These are phyloP conservation scores for Silene latifolia DNA, from an alignment of 148 eudicot species.

Conservation along the genomic window DNA sequence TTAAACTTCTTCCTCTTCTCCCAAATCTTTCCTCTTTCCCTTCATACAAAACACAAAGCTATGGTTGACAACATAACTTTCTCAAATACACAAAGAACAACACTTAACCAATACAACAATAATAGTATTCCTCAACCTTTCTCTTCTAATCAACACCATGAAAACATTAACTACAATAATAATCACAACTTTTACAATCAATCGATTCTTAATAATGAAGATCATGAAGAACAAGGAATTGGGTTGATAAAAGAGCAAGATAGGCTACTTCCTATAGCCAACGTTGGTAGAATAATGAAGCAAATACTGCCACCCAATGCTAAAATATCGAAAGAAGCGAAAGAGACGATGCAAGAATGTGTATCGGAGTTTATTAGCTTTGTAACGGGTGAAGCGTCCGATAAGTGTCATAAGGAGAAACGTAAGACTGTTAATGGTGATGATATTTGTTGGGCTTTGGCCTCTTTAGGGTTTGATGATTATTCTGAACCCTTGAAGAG, in stretches of 20 bases:
- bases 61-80: conserved; percentile 30
- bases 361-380: conserved; percentile 82
- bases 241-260: conserved; percentile 3
- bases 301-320: conserved; percentile 60
- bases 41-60: background rate
- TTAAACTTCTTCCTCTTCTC: background rate
- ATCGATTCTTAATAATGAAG: background rate
- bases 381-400: conserved; percentile 79
- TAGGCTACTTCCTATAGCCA: conserved; percentile 66
- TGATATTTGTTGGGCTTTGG: conserved; percentile 76
- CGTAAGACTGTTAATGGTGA: conserved; percentile 82
- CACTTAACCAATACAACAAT: conserved; percentile 9
- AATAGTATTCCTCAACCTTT: too few relatives aligned
- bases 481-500: conserved; percentile 12
- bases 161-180: background rate
- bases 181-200: background rate
- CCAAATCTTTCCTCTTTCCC: background rate
- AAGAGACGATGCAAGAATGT: conserved; percentile 84
- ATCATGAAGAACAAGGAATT: conserved; percentile 12
- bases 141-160: too few relatives aligned
- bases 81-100: conserved; percentile 13
- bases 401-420: conserved; percentile 69
- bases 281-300: conserved; percentile 82
- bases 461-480: conserved; percentile 64
- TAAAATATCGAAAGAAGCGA: conserved; percentile 70